Percentiles rank a stretch among this genome's conserved stretches.
Conservation (phyloP, 2,329 filamentous ascomycete genomes). For the Whalleya microplaca region DNA sequence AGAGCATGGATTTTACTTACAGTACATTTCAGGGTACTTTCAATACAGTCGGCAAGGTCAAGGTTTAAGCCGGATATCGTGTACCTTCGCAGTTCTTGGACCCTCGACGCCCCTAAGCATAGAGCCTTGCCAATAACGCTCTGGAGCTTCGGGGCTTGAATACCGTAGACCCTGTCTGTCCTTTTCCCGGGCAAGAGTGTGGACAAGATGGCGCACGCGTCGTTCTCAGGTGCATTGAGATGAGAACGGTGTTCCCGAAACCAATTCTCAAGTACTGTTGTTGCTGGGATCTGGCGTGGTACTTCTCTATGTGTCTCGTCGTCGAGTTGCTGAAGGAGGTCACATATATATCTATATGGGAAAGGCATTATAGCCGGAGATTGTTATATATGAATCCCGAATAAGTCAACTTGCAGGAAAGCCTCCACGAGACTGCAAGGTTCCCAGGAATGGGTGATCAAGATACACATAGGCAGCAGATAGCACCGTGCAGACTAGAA, state of each 20-base stretch:
- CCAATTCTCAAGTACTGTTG: conserved; percentile 62
- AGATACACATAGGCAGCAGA: conserved; percentile 8
- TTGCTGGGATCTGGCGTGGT: conserved; percentile 36
- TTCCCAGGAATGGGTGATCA: conserved; percentile 11
- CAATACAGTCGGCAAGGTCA: conserved; percentile 75
- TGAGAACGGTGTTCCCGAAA: conserved; percentile 64
- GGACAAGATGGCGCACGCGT: conserved; percentile 70
- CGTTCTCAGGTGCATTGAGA: conserved; percentile 60
- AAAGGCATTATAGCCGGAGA: conserved; percentile 50
- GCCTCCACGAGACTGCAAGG: background rate
- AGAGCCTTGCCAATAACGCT: conserved; percentile 70
- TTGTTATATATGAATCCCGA: background rate
- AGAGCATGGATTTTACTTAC: conserved; percentile 44
- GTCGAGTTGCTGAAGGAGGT: conserved; percentile 72
- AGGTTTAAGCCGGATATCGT: conserved; percentile 56
- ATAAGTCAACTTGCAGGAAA: background rate
- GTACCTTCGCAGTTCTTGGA: conserved; percentile 66
- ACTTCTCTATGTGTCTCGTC: conserved; percentile 40
- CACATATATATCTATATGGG: conserved; percentile 71
- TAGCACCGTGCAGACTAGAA: conserved; percentile 1
- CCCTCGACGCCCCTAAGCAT: conserved; percentile 64
- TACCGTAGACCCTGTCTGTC: conserved; percentile 75
- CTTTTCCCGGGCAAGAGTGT: conserved; percentile 76
- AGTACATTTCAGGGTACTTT: conserved; percentile 64
- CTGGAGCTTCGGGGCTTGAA: conserved; percentile 65